A percentile compares a stretch with the other conserved stretches of the same genome.
Evolutionary conservation across 2,329 filamentous ascomycete genomes (phyloP).

Genomic region (Cladosporium cucumerinum): DNA sequence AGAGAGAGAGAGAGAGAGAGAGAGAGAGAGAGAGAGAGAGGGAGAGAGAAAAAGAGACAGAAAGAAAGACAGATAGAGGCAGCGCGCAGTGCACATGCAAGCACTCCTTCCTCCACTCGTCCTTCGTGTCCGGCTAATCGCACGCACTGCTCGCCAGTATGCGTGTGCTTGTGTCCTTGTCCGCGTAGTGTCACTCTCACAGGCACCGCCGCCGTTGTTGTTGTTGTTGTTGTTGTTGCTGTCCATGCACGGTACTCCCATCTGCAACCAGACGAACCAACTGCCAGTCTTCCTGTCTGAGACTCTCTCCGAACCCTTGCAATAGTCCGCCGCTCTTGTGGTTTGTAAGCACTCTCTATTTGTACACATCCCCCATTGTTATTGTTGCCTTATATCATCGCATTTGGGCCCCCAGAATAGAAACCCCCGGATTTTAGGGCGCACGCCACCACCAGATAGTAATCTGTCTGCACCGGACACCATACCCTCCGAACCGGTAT

Average conservation of each 20-base stretch:
- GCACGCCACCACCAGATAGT: background rate
- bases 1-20: no score
- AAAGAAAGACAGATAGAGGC: no score
- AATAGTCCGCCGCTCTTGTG: background rate
- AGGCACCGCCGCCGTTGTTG: background rate
- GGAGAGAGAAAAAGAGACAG: no score
- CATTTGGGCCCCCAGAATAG: background rate
- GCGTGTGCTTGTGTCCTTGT: slow-evolving; percentile 7
- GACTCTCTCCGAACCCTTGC: background rate
- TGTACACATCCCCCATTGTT: no score
- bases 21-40: no score
- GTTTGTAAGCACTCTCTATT: background rate
- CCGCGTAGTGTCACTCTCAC: background rate
- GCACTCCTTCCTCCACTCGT: background rate
- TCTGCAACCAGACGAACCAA: slow-evolving; percentile 6
- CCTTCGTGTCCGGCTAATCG: background rate
- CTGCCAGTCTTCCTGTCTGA: background rate
- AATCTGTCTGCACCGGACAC: background rate
- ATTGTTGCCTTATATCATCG: no score
- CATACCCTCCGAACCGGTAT: background rate
- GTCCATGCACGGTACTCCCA: background rate
- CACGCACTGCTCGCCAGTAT: slow-evolving; percentile 5
- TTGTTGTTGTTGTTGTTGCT: no score
- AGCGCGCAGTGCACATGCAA: background rate
- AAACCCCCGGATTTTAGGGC: background rate